Evolutionary conservation across 2,329 filamentous ascomycete genomes (phyloP), one percentile per base, ranked within the genome.

Genomic region (Trichophyton verrucosum): DNA sequence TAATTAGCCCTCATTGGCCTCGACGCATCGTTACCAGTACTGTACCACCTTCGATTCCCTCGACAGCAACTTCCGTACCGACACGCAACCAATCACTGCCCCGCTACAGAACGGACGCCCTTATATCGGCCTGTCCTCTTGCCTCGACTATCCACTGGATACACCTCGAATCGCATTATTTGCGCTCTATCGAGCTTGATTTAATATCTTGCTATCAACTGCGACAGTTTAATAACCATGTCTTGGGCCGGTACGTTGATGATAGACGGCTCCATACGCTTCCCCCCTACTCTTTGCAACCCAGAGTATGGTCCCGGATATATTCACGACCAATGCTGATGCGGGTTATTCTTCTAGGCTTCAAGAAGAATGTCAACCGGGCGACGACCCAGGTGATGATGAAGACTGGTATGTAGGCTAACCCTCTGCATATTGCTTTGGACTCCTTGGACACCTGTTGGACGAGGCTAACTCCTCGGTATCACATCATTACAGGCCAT

Each of bases 331-430:
- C 15, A 38, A 56, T 27, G 20, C 24, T 42, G 46, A 49, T 49
- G n/a, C 38, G 5, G 36, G 57, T 42, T 55, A 17, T 30, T 33
- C n/a, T 6, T 42, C 40, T 70, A 88, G 87, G 87, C 66, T 92
- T 91, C 80, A 91, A 94, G 80, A 96, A 95, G 76, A 95, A 95
- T 85, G 91, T 97, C 80, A 92, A 94, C 81, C 90, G 94, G 79
- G 92, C 92, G 70, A 96, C 92, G 76, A 99, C 95, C 78, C 91
- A 96, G 86, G 92, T 97, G 65, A 96, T 99, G 90, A 97, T 99
- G 92, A 99, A 99, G 83, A 95, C 91, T 61, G 89, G 86, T 88
- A 75, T 17, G 62, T 56, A n/a, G 40, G 15, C 27, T 15, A 5
- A 2, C 11, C 27, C 7, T 27, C 33, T 38, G 3, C 9, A 49